phyloP scores from a whole-genome alignment of 2,329 filamentous ascomycete genomes.

The Elsinoe necatrix region DNA sequence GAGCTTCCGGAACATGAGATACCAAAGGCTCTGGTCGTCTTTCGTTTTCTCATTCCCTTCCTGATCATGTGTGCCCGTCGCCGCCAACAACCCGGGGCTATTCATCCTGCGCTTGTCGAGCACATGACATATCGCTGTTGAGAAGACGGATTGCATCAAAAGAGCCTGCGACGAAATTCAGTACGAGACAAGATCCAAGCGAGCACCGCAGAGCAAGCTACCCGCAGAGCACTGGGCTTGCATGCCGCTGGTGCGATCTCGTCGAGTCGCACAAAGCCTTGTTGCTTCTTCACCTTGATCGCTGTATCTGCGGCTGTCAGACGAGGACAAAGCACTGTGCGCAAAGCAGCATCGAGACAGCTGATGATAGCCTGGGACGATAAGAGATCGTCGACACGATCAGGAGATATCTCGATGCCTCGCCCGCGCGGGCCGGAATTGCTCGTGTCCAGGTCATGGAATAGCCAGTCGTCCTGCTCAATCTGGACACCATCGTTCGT shows the following conservation, averaged over 20 bases:
- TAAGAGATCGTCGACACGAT: too few species aligned
- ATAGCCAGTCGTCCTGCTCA: background rate
- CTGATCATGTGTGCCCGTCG: background rate
- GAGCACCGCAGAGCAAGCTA: background rate
- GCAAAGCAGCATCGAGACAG: background rate
- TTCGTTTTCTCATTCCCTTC: background rate
- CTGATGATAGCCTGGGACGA: background rate
- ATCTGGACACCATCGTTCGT: background rate
- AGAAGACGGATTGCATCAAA: conserved; percentile 4
- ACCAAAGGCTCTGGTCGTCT: conserved; percentile 2
- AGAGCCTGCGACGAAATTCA: background rate
- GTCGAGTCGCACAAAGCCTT: background rate
- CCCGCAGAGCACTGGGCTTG: conserved; percentile 7
- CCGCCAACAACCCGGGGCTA: background rate
- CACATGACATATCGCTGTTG: background rate
- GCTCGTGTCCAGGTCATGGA: background rate
- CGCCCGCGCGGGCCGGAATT: background rate
- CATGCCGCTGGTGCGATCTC: conserved; percentile 9
- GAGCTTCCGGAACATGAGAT: conserved; percentile 7
- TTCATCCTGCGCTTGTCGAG: background rate
- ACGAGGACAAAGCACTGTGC: background rate
- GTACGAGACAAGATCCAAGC: background rate
- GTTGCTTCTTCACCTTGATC: conserved; percentile 4
- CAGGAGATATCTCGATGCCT: background rate
- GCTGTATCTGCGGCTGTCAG: background rate